Percentiles rank a stretch among this genome's conserved stretches.
Conservation (phyloP, 108 stramenopile genomes). For the Skeletonema potamos region DNA sequence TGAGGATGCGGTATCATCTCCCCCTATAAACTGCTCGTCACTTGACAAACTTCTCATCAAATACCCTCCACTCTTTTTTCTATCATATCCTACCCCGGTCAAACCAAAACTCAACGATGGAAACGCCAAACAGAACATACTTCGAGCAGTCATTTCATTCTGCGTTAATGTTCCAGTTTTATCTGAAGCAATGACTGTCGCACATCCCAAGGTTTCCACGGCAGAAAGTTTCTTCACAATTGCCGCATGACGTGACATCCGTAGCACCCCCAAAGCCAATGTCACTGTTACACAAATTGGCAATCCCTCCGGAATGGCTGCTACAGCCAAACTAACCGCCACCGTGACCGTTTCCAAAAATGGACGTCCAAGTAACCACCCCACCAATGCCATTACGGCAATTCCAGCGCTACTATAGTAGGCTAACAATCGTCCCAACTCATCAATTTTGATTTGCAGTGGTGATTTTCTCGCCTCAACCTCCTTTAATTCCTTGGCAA, state of each 20-base stretch:
- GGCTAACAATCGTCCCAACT: constrained; percentile 86
- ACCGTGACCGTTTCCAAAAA: constrained; percentile 89
- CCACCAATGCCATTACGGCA: constrained; percentile 82
- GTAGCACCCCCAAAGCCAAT: constrained; percentile 90
- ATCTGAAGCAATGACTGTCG: constrained; percentile 92
- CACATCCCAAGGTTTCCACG: constrained; percentile 95
- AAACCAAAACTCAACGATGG: constrained; percentile 67
- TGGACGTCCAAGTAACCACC: constrained; percentile 79
- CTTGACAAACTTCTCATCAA: constrained; percentile 36
- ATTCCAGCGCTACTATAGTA: constrained; percentile 81
- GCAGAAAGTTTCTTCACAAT: constrained; percentile 95
- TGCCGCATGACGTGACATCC: constrained; percentile 89
- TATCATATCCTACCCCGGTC: constrained; percentile 77
- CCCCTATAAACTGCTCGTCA: constrained; percentile 14
- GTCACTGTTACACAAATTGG: constrained; percentile 92
- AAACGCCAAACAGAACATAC: constrained; percentile 67
- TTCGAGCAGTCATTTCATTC: constrained; percentile 93
- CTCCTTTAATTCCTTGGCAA: constrained; percentile 77
- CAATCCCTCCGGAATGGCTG: constrained; percentile 96
- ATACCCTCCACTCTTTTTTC: constrained; percentile 39
- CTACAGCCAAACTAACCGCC: constrained; percentile 97
- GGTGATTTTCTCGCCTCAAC: constrained; percentile 87
- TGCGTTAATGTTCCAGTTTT: constrained; percentile 98
- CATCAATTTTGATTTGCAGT: constrained; percentile 95
- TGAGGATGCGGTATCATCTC: background rate